These are phyloP conservation scores for Metschnikowia peoriensis DNA, from an alignment of 805 yeast genomes.

Conservation along the genomic window DNA sequence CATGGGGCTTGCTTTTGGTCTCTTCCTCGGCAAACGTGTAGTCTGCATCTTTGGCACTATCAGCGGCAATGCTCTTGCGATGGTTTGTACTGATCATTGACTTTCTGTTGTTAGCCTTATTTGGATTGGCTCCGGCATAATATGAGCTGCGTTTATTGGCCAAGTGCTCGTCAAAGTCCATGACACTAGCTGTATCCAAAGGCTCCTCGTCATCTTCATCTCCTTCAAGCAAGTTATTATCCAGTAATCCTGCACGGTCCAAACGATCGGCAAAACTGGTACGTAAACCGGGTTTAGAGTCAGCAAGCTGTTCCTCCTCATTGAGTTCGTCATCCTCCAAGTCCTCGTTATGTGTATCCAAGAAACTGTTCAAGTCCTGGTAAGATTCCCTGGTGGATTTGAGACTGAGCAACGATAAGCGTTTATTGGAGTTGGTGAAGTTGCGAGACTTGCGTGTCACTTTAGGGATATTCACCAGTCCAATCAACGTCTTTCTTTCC, in stretches of 20 bases:
- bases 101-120: constrained; percentile 24
- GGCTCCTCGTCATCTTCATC: constrained; percentile 33
- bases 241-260: constrained; percentile 33
- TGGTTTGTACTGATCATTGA: background rate
- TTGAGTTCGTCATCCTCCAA: constrained; percentile 22
- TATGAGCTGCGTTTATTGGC: constrained; percentile 41
- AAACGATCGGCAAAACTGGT: constrained; percentile 45
- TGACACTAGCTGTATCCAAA: constrained; percentile 36
- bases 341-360: constrained; percentile 25
- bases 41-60: constrained; percentile 12
- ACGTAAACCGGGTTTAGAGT: constrained; percentile 25
- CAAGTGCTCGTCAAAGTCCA: constrained; percentile 41
- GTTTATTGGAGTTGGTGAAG: constrained; percentile 60
- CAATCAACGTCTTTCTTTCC: constrained; percentile 41
- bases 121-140: constrained; percentile 32
- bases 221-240: constrained; percentile 23
- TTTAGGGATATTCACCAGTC: constrained; percentile 66
- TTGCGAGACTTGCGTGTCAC: constrained; percentile 67
- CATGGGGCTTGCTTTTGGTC: background rate
- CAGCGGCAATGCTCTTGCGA: too few species aligned
- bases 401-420: constrained; percentile 69
- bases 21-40: constrained; percentile 18
- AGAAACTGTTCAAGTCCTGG: constrained; percentile 50
- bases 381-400: constrained; percentile 68
- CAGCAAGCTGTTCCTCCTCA: constrained; percentile 19